Percentiles rank a stretch among this genome's conserved stretches.
These are phyloP conservation scores for Salix udensis DNA, from an alignment of 345 rosid species.

Conservation along the genomic window DNA sequence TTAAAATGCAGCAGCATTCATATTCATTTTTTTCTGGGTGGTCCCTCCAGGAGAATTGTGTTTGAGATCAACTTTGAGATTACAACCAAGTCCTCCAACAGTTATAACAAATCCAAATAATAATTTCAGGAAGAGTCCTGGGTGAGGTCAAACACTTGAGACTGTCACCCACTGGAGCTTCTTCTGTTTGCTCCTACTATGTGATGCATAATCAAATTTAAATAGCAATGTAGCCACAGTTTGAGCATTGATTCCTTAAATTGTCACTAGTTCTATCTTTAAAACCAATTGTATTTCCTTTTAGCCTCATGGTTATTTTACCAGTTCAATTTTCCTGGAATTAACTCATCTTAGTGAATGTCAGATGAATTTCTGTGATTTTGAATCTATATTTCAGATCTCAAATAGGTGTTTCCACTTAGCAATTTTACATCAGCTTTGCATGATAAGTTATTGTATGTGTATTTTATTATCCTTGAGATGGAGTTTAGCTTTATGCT, in stretches of 20 bases:
- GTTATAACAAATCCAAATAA: background rate
- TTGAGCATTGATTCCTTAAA: background rate
- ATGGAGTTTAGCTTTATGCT: background rate
- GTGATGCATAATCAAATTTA: background rate
- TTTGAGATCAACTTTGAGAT: background rate
- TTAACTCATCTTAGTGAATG: background rate
- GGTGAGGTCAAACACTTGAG: background rate
- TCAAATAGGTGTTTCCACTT: background rate
- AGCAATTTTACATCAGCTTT: background rate
- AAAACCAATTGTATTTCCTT: background rate
- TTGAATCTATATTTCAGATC: background rate
- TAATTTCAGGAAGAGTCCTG: background rate
- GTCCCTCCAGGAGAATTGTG: no score
- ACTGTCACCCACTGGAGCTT: background rate
- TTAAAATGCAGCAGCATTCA: no score
- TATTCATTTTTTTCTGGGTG: no score
- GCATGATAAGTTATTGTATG: background rate
- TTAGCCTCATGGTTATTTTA: background rate
- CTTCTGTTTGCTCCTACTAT: background rate
- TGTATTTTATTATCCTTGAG: background rate
- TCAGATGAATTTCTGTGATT: background rate
- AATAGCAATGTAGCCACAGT: background rate
- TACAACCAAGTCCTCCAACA: background rate
- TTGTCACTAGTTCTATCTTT: background rate
- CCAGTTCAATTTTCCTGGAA: background rate